These are phyloP conservation scores for Selaginella tamariscina DNA, from an alignment of 75 land plant genomes.

Conservation along the genomic window DNA sequence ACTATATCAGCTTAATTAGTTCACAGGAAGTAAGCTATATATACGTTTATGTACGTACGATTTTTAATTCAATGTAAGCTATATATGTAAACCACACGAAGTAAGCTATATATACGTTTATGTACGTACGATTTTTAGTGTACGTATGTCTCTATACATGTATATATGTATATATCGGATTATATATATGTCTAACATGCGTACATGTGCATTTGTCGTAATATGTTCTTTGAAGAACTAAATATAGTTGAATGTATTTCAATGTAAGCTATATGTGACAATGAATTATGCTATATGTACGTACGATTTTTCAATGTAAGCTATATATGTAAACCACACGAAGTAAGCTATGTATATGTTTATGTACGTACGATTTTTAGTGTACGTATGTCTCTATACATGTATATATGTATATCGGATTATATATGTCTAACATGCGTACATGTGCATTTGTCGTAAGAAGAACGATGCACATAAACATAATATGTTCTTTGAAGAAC, in stretches of 20 bases:
- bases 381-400: conserved; percentile 76
- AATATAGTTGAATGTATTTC: conserved; percentile 23
- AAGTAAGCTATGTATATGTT: no score
- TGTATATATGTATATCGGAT: conserved; percentile 17
- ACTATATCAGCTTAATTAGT: conserved; percentile 77
- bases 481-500: conserved; percentile 19
- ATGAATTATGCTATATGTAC: conserved; percentile 59
- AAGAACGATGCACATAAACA: no score
- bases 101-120: background rate
- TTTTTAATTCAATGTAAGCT: background rate
- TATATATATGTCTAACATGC: conserved; percentile 12
- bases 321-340: no score
- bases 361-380: conserved; percentile 96
- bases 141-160: background rate
- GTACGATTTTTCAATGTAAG: conserved; percentile 87
- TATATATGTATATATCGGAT: background rate
- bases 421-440: conserved; percentile 12
- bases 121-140: background rate
- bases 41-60: conserved; percentile 35
- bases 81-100: background rate
- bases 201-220: no score
- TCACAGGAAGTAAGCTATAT: conserved; percentile 82
- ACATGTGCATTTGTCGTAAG: no score
- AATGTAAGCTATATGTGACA: conserved; percentile 47
- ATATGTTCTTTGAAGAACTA: conserved; percentile 15